phyloP scores from a whole-genome alignment of 495 filamentous ascomycete genomes.

The Penicillium herquei region DNA sequence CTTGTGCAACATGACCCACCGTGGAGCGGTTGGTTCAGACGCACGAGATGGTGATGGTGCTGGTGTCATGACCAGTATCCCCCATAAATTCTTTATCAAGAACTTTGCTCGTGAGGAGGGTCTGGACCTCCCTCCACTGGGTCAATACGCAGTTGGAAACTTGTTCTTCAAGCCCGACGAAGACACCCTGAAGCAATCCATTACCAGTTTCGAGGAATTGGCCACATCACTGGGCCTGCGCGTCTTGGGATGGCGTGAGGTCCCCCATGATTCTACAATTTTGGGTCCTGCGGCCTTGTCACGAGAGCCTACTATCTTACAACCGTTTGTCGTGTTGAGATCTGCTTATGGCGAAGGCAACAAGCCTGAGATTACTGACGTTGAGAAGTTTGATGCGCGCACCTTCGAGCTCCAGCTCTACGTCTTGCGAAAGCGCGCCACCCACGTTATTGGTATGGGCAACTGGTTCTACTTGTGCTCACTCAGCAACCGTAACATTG shows the following conservation, averaged over 20 bases:
- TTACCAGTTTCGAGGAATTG: conserved; percentile 85
- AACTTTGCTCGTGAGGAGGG: conserved; percentile 91
- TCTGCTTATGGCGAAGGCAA: conserved; percentile 84
- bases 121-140: conserved; percentile 78
- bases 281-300: conserved; percentile 92
- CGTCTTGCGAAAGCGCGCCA: conserved; percentile 90
- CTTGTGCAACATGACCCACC: conserved; percentile 99
- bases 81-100: conserved; percentile 98
- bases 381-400: conserved; percentile 76
- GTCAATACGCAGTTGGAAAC: conserved; percentile 97
- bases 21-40: conserved; percentile 96
- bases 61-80: conserved; percentile 99
- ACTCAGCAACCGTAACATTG: conserved; percentile 96
- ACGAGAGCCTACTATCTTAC: conserved; percentile 89
- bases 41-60: conserved; percentile 96
- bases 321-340: conserved; percentile 90
- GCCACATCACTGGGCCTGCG: conserved; percentile 83
- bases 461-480: conserved; percentile 99
- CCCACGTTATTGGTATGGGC: conserved; percentile 89
- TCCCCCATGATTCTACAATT: conserved; percentile 87
- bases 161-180: conserved; percentile 97
- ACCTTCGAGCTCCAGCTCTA: conserved; percentile 93
- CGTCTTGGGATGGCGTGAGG: conserved; percentile 95
- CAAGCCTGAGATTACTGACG: conserved; percentile 76
- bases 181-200: conserved; percentile 83